These are phyloP conservation scores for Pisolithus thermaeus DNA, from an alignment of 1,284 basidiomycete genomes.

Conservation along the genomic window DNA sequence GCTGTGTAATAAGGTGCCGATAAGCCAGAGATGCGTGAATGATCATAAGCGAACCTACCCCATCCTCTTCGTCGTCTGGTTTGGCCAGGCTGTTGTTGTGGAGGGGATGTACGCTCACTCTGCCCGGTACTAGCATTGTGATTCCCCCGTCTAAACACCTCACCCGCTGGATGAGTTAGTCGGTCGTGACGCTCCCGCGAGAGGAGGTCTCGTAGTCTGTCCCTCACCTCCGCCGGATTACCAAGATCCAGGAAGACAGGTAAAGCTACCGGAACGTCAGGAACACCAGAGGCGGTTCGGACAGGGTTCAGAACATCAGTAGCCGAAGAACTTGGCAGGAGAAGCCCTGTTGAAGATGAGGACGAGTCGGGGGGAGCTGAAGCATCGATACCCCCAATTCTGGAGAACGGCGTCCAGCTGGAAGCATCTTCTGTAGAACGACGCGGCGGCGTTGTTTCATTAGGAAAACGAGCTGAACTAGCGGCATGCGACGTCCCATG, in stretches of 20 bases:
- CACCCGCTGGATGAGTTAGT: constrained; percentile 18
- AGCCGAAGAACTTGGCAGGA: not conserved
- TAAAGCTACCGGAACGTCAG: not conserved
- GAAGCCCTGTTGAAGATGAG: not conserved
- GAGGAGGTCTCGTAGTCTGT: constrained; percentile 19
- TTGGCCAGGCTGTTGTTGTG: constrained; percentile 11
- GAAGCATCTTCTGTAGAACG: too few relatives aligned
- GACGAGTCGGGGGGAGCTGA: not conserved
- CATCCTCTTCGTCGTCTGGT: constrained; percentile 42
- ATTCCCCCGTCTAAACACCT: not conserved
- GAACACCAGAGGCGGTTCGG: not conserved
- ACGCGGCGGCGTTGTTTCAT: not conserved
- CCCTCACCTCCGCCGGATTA: constrained; percentile 22
- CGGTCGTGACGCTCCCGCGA: constrained; percentile 14
- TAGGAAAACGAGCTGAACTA: not conserved
- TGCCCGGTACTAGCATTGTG: constrained; percentile 4
- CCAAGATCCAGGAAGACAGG: constrained; percentile 11
- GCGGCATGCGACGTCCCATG: not conserved
- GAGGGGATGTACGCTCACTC: constrained; percentile 8
- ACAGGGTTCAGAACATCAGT: not conserved
- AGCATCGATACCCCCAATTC: not conserved
- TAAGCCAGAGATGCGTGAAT: not conserved
- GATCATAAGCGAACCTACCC: constrained; percentile 34
- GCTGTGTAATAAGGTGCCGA: constrained; percentile 29
- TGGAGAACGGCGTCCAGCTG: too few relatives aligned